These are phyloP conservation scores for Neofusicoccum umdonicola DNA, from an alignment of 2,329 filamentous ascomycete species.

Conservation along the genomic window DNA sequence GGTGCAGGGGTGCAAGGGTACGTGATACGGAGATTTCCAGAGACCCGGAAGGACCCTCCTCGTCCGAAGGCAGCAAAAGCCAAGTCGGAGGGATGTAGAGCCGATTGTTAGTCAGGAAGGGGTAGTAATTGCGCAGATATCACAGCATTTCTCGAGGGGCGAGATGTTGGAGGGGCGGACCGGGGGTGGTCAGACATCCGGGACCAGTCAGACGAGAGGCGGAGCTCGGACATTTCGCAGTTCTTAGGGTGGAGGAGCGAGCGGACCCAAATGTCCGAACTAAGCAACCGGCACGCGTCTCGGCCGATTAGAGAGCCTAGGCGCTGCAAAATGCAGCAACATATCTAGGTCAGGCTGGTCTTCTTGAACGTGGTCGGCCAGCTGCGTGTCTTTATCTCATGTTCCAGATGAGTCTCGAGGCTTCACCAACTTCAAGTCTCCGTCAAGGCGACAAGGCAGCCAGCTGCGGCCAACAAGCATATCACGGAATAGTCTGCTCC, in stretches of 20 bases:
- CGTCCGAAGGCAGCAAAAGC: neutral
- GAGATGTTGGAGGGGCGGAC: neutral
- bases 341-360: neutral
- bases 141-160: neutral
- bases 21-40: neutral
- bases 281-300: neutral
- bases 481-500: too few species aligned
- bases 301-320: neutral
- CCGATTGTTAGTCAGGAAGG: neutral
- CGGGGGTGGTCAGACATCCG: neutral
- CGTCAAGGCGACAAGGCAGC: neutral
- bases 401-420: neutral
- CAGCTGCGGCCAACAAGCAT: neutral
- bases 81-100: neutral
- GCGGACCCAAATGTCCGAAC: neutral
- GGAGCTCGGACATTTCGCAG: slow-evolving; percentile 3
- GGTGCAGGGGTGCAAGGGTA: neutral
- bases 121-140: neutral
- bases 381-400: neutral
- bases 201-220: neutral
- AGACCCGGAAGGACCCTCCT: neutral
- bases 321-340: neutral
- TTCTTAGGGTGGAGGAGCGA: too few species aligned
- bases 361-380: neutral
- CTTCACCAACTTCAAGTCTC: neutral